These are phyloP conservation scores for Pichiaceae sp. DNA, from an alignment of 1,139 yeast species.

Conservation along the genomic window DNA sequence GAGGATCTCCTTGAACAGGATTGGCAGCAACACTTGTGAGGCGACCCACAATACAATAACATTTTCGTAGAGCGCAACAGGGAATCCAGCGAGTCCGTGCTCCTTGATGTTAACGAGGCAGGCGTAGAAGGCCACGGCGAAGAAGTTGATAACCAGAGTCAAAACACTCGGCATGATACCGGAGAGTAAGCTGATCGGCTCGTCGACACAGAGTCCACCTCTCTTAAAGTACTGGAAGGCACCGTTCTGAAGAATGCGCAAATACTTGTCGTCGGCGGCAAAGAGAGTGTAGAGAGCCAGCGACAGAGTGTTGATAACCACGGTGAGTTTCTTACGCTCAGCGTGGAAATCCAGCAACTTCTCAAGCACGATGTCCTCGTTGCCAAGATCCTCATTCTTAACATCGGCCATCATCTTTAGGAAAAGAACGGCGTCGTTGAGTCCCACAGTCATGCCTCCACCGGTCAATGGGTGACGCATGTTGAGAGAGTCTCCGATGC, in stretches of 20 bases:
- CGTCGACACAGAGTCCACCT: constrained; percentile 74
- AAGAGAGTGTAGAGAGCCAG: constrained; percentile 84
- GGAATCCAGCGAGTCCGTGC: constrained; percentile 56
- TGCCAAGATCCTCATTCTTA: constrained; percentile 48
- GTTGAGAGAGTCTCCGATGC: constrained; percentile 89
- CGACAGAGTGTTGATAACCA: constrained; percentile 84
- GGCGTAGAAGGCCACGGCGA: constrained; percentile 82
- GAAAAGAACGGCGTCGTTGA: constrained; percentile 73
- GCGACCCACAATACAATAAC: constrained; percentile 69
- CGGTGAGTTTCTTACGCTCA: constrained; percentile 68
- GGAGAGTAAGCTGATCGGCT: constrained; percentile 77
- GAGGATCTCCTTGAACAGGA: constrained; percentile 42
- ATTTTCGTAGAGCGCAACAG: constrained; percentile 64
- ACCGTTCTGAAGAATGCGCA: constrained; percentile 71
- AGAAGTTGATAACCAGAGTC: constrained; percentile 73
- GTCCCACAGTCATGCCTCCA: constrained; percentile 98
- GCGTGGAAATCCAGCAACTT: constrained; percentile 62
- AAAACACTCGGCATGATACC: constrained; percentile 76
- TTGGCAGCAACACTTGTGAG: constrained; percentile 69
- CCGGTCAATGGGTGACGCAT: constrained; percentile 99
- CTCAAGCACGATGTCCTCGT: constrained; percentile 45
- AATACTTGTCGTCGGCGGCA: constrained; percentile 69
- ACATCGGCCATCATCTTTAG: constrained; percentile 52
- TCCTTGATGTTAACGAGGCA: constrained; percentile 60
- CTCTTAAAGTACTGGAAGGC: constrained; percentile 78